These are phyloP conservation scores for Sclerotinia spermophila DNA, from an alignment of 2,329 filamentous ascomycete genomes.

Conservation along the genomic window DNA sequence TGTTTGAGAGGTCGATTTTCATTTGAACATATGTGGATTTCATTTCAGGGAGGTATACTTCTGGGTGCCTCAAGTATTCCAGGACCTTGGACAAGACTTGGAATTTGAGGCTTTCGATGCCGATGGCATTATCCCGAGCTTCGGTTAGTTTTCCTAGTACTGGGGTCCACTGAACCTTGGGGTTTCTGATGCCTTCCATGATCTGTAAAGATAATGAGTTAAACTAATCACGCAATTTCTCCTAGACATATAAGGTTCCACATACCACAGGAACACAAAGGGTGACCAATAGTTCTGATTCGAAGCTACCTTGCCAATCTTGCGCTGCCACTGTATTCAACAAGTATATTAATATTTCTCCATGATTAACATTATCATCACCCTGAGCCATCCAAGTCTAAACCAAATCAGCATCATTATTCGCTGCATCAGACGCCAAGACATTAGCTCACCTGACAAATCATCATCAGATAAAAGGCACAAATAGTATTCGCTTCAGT, in stretches of 20 bases:
- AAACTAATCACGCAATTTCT: accelerated
- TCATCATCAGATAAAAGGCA: conserved; percentile 16
- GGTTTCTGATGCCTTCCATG: neutral
- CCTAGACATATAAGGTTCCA: no score
- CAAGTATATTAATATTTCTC: neutral
- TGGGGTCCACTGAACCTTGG: neutral
- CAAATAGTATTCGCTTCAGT: conserved; percentile 6
- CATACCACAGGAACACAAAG: neutral
- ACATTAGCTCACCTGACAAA: neutral
- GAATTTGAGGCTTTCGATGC: neutral
- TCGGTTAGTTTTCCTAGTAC: neutral
- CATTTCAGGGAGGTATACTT: neutral
- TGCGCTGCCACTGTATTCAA: neutral
- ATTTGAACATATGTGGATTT: neutral
- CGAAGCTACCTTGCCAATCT: neutral
- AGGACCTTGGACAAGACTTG: neutral
- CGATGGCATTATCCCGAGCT: neutral
- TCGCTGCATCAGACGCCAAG: no score
- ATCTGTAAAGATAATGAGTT: neutral
- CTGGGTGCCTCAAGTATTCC: neutral
- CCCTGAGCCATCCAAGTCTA: conserved; percentile 1
- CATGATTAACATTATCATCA: neutral
- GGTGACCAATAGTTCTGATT: neutral
- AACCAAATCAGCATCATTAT: neutral
- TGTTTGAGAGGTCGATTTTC: neutral